These are phyloP conservation scores for Arachnomyces sp. DNA, from an alignment of 2,329 filamentous ascomycete genomes.

Conservation along the genomic window DNA sequence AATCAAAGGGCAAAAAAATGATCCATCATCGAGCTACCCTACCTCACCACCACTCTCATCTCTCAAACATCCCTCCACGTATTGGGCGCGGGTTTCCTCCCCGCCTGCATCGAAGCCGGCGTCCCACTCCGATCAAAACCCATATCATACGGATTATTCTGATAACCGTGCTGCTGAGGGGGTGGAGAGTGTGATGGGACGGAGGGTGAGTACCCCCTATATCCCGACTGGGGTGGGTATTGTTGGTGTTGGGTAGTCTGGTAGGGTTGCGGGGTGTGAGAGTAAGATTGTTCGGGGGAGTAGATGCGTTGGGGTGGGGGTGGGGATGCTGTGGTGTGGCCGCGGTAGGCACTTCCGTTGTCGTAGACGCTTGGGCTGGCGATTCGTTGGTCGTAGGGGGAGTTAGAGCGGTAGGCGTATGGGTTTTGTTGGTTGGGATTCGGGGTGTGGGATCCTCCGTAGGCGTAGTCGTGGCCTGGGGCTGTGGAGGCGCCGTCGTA, in stretches of 20 bases:
- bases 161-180: slow-evolving; percentile 10
- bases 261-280: background rate
- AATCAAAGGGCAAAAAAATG: too few relatives aligned
- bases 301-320: slow-evolving; percentile 1
- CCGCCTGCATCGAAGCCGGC: slow-evolving; percentile 8
- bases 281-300: background rate
- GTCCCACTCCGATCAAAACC: slow-evolving; percentile 2
- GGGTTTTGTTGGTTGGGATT: background rate
- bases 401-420: background rate
- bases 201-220: slow-evolving; percentile 9
- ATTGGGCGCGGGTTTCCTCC: slow-evolving; percentile 11
- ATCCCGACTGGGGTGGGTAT: slow-evolving; percentile 3
- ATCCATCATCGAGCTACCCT: too few relatives aligned
- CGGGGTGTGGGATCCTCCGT: too few relatives aligned
- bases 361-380: background rate
- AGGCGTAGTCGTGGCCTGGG: slow-evolving; percentile 6
- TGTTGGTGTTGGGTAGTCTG: slow-evolving; percentile 1
- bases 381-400: background rate
- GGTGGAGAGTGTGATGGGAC: slow-evolving; percentile 9
- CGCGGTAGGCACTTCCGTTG: background rate
- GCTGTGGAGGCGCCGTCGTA: background rate
- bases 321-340: slow-evolving; percentile 3
- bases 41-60: too few relatives aligned
- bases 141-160: too few relatives aligned
- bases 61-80: slow-evolving; percentile 10